These are phyloP conservation scores for Globisporangium carolinianum DNA, from an alignment of 352 stramenopile genomes.

Conservation along the genomic window DNA sequence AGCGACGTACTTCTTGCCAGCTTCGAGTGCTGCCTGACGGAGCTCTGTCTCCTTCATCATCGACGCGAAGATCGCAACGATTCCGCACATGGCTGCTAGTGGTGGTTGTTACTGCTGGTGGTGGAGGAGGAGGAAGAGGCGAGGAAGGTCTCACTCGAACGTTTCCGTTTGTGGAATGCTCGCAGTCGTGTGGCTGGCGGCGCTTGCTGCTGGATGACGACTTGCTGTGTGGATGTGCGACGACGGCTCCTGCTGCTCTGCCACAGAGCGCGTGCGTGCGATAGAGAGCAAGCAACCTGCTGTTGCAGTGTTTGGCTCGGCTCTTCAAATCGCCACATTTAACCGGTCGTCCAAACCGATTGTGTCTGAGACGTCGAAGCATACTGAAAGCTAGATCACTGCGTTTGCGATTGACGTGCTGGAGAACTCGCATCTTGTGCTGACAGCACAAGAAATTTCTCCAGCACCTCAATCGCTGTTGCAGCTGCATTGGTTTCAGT, in stretches of 20 bases:
- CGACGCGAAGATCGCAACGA: constrained; percentile 97
- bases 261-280: neutral
- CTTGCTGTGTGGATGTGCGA: too few relatives aligned
- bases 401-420: too few relatives aligned
- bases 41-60: constrained; percentile 91
- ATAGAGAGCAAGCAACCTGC: too few relatives aligned
- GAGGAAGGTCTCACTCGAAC: constrained; percentile 1
- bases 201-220: neutral
- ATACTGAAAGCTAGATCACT: too few relatives aligned
- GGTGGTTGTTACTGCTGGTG: neutral
- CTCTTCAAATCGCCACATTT: neutral
- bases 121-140: neutral
- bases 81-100: constrained; percentile 91
- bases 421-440: too few relatives aligned
- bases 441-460: too few relatives aligned
- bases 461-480: too few relatives aligned
- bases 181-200: neutral
- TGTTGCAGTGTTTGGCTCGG: too few relatives aligned
- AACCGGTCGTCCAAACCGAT: neutral
- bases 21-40: constrained; percentile 91
- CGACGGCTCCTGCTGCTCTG: neutral
- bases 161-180: constrained; percentile 7
- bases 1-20: constrained; percentile 78
- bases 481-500: too few relatives aligned
- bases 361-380: neutral